phyloP scores from a whole-genome alignment of 257 asterid genomes.

The Cinchona pubescens region DNA sequence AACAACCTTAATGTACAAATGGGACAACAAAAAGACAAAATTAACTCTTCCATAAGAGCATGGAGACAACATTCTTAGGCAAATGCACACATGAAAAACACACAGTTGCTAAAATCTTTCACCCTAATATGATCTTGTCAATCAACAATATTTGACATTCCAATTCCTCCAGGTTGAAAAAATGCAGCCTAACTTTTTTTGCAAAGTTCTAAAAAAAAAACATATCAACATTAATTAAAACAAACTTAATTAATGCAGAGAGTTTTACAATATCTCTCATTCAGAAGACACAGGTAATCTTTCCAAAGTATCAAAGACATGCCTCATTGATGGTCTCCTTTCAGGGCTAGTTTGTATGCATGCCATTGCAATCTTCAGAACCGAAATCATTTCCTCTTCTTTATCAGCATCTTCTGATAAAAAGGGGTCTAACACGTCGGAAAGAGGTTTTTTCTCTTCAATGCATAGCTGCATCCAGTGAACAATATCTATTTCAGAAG shows the following conservation, averaged over 20 bases:
- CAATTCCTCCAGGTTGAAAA: not conserved
- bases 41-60: conserved; percentile 31
- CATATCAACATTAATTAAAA: not conserved
- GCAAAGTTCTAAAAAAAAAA: not conserved
- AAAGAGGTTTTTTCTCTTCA: conserved; percentile 84
- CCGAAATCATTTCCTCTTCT: conserved; percentile 82
- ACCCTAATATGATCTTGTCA: conserved; percentile 13
- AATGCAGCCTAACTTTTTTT: not conserved
- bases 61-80: conserved; percentile 29
- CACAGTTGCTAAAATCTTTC: not conserved
- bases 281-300: conserved; percentile 41
- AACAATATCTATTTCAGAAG: conserved; percentile 62
- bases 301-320: conserved; percentile 61
- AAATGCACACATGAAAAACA: conserved; percentile 27
- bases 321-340: conserved; percentile 75
- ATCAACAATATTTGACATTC: not conserved
- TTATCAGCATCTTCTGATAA: conserved; percentile 57
- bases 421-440: conserved; percentile 64
- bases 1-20: conserved; percentile 17
- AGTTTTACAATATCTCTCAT: conserved; percentile 10
- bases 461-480: conserved; percentile 84
- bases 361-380: conserved; percentile 79
- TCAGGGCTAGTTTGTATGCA: conserved; percentile 74
- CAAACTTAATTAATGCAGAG: conserved; percentile 6
- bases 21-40: conserved; percentile 30